A percentile compares a stretch with the other conserved stretches of the same genome.
These are phyloP conservation scores for Porogramme epimiltina DNA, from an alignment of 1,284 basidiomycete species.

Conservation along the genomic window DNA sequence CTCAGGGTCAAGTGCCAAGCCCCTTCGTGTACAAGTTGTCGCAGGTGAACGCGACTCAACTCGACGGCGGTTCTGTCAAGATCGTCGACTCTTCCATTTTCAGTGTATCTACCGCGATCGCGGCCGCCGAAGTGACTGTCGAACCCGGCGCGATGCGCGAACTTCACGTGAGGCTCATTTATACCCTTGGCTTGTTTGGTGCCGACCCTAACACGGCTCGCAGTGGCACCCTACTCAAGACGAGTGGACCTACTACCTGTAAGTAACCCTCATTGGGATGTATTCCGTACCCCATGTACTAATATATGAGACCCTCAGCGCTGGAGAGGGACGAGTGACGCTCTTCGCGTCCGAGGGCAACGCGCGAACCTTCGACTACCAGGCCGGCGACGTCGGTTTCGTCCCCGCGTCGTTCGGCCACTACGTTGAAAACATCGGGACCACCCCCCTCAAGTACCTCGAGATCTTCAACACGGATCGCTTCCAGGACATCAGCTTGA, in stretches of 20 bases:
- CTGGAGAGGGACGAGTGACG: constrained; percentile 61
- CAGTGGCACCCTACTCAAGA: constrained; percentile 75
- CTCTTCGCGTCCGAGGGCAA: constrained; percentile 63
- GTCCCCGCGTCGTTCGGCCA: constrained; percentile 58
- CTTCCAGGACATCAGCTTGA: constrained; percentile 32
- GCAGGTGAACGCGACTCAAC: constrained; percentile 40
- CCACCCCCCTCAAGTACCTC: constrained; percentile 56
- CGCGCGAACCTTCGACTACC: constrained; percentile 68
- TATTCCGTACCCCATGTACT: not conserved
- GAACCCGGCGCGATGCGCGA: constrained; percentile 60
- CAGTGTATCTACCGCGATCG: constrained; percentile 53
- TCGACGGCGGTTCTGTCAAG: constrained; percentile 59
- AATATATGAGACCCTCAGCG: constrained; percentile 34
- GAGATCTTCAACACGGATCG: constrained; percentile 59
- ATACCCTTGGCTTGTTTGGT: not conserved
- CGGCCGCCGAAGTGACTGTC: constrained; percentile 58
- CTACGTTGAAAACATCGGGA: constrained; percentile 73
- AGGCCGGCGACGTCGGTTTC: constrained; percentile 64
- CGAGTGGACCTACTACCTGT: constrained; percentile 47
- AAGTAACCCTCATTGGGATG: constrained; percentile 1
- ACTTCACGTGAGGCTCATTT: constrained; percentile 47
- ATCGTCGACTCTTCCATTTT: constrained; percentile 62
- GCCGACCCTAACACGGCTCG: constrained; percentile 8
- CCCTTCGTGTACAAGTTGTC: constrained; percentile 57
- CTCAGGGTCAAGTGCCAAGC: constrained; percentile 43